These are phyloP conservation scores for Annulohypoxylon truncatum DNA, from an alignment of 2,329 filamentous ascomycete species.

Conservation along the genomic window DNA sequence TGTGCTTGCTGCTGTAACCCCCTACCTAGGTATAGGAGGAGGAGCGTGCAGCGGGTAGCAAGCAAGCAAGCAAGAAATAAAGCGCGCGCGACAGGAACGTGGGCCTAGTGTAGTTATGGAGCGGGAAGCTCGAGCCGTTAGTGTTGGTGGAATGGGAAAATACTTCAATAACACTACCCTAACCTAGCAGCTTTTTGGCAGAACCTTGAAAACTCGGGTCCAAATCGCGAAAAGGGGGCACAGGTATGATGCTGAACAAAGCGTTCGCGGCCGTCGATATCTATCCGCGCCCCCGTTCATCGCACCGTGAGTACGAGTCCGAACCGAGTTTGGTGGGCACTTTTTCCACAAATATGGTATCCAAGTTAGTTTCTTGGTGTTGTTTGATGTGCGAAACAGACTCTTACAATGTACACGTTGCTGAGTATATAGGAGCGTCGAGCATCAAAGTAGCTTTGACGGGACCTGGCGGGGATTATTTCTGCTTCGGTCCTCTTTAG, in stretches of 20 bases:
- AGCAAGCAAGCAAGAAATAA: background rate
- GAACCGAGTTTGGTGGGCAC: background rate
- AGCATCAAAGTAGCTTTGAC: background rate
- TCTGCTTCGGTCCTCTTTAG: conserved; percentile 3
- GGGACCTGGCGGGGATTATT: background rate
- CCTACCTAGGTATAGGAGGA: background rate
- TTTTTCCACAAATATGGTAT: background rate
- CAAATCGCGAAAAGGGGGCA: background rate
- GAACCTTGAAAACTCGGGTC: background rate
- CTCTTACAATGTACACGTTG: conserved; percentile 1
- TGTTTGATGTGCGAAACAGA: background rate
- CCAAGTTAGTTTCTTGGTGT: background rate
- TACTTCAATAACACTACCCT: too few species aligned
- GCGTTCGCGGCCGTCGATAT: conserved; percentile 2
- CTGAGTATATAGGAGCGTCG: background rate
- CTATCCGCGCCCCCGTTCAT: conserved; percentile 9
- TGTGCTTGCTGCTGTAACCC: conserved; percentile 2
- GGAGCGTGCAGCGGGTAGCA: conserved; percentile 13
- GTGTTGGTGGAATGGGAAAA: background rate
- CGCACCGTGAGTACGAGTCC: conserved; percentile 16
- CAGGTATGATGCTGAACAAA: conserved; percentile 7
- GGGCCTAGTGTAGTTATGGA: conserved; percentile 4
- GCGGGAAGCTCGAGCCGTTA: background rate
- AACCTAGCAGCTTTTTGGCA: background rate
- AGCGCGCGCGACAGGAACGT: conserved; percentile 10